Base-by-base conservation (phyloP, 768 basidiomycete genomes). In the Pleurotus tuber-regium region DNA sequence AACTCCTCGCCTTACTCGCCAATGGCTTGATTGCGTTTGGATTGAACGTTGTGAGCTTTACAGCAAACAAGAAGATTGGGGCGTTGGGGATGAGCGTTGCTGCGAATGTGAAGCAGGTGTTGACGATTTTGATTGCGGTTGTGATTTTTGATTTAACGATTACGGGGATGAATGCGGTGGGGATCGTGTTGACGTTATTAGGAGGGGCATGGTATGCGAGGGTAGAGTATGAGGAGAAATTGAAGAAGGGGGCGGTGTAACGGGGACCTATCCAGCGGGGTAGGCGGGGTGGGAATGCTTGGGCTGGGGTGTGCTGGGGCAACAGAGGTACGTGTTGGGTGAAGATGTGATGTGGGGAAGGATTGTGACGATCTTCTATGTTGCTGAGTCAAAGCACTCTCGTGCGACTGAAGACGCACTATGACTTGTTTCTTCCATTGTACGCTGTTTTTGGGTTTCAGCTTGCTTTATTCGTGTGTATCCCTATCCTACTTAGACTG, bases 41-140 rank as follows among this genome's bases (percentile, higher is more conserved):
- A 11, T 73, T 99, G 46, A 99, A 98, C 60, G 83, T 98, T 2
- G 90, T 97, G 51, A 91, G 88, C 64, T 97, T 99, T 63, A 90
- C 89, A 33, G 91, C 97, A n/a, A 99, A 98, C 70, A 86, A 87
- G 67, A 85, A 88, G 63, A 86, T 92, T 0, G 93, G 94, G 2
- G 86, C 93, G 10, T 64, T 96, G 56, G 88, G 86, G 41, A 96
- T 95, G 89, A 91, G 88, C 8, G 92, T 96, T 41, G 90, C 92
- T 54, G 90, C 84, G 47, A 93, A 94, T 66, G 86, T 96, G 43
- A 98, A 98, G 68, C 95, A 97, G 63, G 95, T 94, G 8, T 65
- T 97, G 60, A 96, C 94, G 2, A 84, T 97, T 52, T 72, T 92
- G 8, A 82, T 86, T 38, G 90, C 92, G 0, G 92, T 98, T 4